phyloP scores from a whole-genome alignment of 2,329 filamentous ascomycete species.

The Penicillium sp. region DNA sequence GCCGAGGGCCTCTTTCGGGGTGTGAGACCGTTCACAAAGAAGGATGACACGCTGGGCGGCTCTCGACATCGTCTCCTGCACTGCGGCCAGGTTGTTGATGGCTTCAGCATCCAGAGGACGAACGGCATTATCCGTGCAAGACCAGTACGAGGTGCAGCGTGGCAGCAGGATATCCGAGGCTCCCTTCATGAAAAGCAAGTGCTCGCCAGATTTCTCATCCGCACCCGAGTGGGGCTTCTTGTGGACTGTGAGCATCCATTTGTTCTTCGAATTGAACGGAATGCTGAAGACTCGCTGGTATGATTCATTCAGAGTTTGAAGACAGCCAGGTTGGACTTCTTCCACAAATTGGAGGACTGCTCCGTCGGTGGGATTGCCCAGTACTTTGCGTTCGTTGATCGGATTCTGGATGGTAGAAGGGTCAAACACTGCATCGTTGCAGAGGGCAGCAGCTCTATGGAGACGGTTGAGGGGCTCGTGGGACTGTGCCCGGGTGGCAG shows the following conservation, averaged over 20 bases:
- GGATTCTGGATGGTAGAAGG: not conserved
- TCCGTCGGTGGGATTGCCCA: not conserved
- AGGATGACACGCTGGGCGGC: not conserved
- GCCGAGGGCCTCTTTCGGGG: not conserved
- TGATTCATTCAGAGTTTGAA: not conserved
- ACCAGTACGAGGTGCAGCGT: conserved; percentile 48
- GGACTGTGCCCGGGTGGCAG: not conserved
- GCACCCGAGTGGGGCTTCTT: not conserved
- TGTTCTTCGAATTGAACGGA: conserved; percentile 1
- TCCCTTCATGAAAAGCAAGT: not conserved
- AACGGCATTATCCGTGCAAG: not conserved
- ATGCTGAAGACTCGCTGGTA: conserved; percentile 1
- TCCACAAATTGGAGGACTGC: not conserved
- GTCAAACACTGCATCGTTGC: not conserved
- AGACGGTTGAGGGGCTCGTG: not conserved
- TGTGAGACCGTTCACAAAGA: not conserved
- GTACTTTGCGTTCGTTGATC: not conserved
- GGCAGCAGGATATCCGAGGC: not conserved
- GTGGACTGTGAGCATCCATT: not conserved
- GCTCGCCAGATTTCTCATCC: not conserved
- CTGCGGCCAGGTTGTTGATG: not conserved
- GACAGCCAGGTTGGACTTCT: not conserved
- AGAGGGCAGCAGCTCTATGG: not conserved
- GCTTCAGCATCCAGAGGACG: not conserved
- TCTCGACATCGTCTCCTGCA: not conserved